A percentile compares a stretch with the other conserved stretches of the same genome.
Conservation (phyloP, 148 eudicot species). For the Chenopodium berlandieri region DNA sequence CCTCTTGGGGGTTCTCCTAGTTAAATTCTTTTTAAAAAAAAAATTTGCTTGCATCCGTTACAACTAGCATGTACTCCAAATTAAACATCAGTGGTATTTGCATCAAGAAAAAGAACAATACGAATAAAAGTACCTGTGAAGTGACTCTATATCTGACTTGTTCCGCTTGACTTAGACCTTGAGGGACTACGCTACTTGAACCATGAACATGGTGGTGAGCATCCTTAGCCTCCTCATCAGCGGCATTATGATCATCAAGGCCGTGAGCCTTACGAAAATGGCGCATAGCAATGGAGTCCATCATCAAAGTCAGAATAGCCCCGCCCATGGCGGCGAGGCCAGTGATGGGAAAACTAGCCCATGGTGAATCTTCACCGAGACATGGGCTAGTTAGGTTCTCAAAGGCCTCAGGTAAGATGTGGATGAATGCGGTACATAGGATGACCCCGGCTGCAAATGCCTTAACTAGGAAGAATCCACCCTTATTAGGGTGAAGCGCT, state of each 20-base stretch:
- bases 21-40: no score
- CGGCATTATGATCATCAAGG: background rate
- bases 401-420: constrained; percentile 38
- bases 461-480: constrained; percentile 35
- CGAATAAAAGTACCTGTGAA: constrained; percentile 34
- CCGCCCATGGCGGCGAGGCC: constrained; percentile 35
- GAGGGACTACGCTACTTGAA: constrained; percentile 8
- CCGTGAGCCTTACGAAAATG: constrained; percentile 27
- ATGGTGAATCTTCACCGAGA: constrained; percentile 16
- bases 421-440: constrained; percentile 37
- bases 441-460: constrained; percentile 50
- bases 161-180: constrained; percentile 25
- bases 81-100: no score
- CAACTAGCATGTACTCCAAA: no score
- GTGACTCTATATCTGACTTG: constrained; percentile 36
- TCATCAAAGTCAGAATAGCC: constrained; percentile 36
- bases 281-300: constrained; percentile 38
- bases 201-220: constrained; percentile 35
- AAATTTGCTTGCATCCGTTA: no score
- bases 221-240: constrained; percentile 22
- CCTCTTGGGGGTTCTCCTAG: no score
- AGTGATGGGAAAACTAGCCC: constrained; percentile 34
- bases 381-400: constrained; percentile 33
- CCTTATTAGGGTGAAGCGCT: constrained; percentile 24
- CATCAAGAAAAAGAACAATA: no score